Evolutionary conservation across 352 stramenopile species (phyloP), one percentile per base, ranked within the genome.

Genomic region (Pythium folliculosum): DNA sequence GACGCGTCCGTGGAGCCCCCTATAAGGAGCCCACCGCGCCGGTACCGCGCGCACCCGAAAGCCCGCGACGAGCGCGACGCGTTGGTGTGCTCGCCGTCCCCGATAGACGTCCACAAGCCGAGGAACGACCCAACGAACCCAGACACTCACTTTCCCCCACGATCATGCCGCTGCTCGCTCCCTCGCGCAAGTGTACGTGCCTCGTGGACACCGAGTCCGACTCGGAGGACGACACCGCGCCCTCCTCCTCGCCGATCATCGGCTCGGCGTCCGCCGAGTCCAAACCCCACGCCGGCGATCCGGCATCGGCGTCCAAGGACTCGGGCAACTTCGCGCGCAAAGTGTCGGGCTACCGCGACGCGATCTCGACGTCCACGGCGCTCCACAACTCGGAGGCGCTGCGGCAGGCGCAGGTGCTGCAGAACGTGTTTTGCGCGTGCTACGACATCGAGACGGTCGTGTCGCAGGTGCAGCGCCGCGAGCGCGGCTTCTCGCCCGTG

Each of bases 361-460:
- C 74, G 17, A 78, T 90, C 55, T 82, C 82, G 57, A 79, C 81
- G 21, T 92, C 82, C 1, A 82, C 84, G 57, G 85, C 85, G 51
- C 73, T 91, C 30, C 85, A 93, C 70, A 89, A 91, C 59, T 86
- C 78, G 2, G 83, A 91, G 63, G 80, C 77, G 25, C 55, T 93
- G 49, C 76, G 83, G n/a, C 78, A 86, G 32, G 77, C 85, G 22
- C 65, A 78, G 37, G 61, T 77, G 10, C 76, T 93, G 6, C 75
- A 82, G 58, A 93, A 91, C 59, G 77, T 93, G 23, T 93, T 93
- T 61, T 93, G 85, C 62, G 77, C 77, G 13, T 91, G 81, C 64
- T 93, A 93, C 67, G 82, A 91, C 49, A 72, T 80, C 12, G 82
- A 91, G 35, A 93, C 80, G 1, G 81, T 93, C 59, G 64, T 91